Percentiles rank a stretch among this genome's conserved stretches.
phyloP scores from a whole-genome alignment of 495 filamentous ascomycete genomes.

The Mytilinidion resinicola region DNA sequence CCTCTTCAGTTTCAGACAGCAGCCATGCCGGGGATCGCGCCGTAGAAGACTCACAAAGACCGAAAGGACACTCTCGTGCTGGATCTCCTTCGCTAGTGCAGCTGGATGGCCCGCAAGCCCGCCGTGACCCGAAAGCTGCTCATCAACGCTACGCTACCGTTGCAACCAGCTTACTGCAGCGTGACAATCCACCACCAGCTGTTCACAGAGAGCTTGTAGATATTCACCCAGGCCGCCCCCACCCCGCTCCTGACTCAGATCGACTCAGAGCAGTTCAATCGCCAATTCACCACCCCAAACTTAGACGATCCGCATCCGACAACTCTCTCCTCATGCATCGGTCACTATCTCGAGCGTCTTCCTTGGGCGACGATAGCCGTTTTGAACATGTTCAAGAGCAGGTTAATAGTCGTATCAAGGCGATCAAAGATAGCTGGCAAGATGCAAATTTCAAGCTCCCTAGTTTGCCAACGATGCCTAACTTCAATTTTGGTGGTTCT shows the following conservation, averaged over 20 bases:
- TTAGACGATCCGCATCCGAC: conserved; percentile 66
- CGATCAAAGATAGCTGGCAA: conserved; percentile 79
- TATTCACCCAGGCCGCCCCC: too few species aligned
- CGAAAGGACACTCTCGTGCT: neutral
- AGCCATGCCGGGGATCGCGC: neutral
- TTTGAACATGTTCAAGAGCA: conserved; percentile 73
- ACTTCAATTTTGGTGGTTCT: conserved; percentile 36
- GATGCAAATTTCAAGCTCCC: conserved; percentile 70
- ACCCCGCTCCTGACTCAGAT: neutral
- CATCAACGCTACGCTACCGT: neutral
- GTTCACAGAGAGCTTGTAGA: neutral
- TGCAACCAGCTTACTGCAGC: neutral
- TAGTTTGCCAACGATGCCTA: conserved; percentile 44
- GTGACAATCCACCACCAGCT: conserved; percentile 6
- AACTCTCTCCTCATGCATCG: conserved; percentile 56
- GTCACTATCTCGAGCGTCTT: conserved; percentile 67
- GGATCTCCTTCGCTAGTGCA: conserved; percentile 5
- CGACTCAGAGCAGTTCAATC: neutral
- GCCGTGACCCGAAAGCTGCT: neutral
- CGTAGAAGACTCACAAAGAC: neutral
- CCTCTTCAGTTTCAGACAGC: conserved; percentile 5
- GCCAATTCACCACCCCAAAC: conserved; percentile 5
- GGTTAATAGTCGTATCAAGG: conserved; percentile 83
- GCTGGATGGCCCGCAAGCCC: conserved; percentile 9
- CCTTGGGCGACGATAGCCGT: conserved; percentile 77